Evolutionary conservation across 2,329 filamentous ascomycete genomes (phyloP), one percentile per base, ranked within the genome.

Genomic region (Colletotrichum spinosum): DNA sequence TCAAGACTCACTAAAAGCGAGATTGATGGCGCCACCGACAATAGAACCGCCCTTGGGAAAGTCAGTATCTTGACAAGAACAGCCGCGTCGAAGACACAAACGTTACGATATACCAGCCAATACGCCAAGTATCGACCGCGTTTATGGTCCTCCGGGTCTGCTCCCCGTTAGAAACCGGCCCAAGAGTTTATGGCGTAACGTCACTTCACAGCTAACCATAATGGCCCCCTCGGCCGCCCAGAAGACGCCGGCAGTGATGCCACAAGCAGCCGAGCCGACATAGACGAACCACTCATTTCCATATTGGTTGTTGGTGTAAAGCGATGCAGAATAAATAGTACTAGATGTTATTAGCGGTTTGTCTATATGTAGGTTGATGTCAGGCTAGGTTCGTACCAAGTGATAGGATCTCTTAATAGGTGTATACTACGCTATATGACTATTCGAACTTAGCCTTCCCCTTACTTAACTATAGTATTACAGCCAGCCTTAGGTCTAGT

Each of bases 21-120:
- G 74, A 0, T 81, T 78, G 60, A 84, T 81, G 3, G 79, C 75
- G 35, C 81, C 80, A 11, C 83, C 82, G 0, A 84, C 59, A 1
- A 85, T 71, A 6, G 66, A 63, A 10, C 69, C 69, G 15, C 67
- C 68, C 4, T 25, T 25, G 25, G 25, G 25, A 25, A 25, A 25
- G 25, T 25, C 25, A 25, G 25, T 25, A 25, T 25, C 25, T 25
- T 1, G 4, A 25, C 25, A 25, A 25, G 25, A 25, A 25, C 4
- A 25, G 25, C 25, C 25, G 4, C 25, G 25, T 25, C 25, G 4
- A 4, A 4, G 4, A 25, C 25, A 25, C 25, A 25, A 25, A 25
- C 25, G 44, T 70, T 71, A 0, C 69, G 67, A 34, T 69, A 71
- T 9, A 60, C 69, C 7, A 71, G 65, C 68, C 67, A 71, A 52